A percentile compares a stretch with the other conserved stretches of the same genome.
Evolutionary conservation across 768 basidiomycete species (phyloP).

Genomic region (Hericium erinaceus): DNA sequence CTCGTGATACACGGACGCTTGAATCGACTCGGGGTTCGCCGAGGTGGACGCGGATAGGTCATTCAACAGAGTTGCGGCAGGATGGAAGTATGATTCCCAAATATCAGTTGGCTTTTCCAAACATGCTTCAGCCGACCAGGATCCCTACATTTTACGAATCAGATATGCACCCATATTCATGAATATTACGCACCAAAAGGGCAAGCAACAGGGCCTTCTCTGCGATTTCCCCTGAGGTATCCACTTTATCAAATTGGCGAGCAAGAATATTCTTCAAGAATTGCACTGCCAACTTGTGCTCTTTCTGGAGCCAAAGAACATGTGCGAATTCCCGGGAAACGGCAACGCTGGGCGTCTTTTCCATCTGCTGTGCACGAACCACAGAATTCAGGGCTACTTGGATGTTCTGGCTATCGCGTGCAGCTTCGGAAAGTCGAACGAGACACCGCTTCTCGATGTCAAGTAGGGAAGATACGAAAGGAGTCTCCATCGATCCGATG

Average conservation of each 20-base stretch:
- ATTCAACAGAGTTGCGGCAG: constrained; percentile 35
- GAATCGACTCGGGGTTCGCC: constrained; percentile 7
- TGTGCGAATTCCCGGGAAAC: constrained; percentile 78
- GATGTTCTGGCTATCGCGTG: constrained; percentile 54
- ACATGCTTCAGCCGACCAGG: constrained; percentile 85
- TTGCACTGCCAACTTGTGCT: constrained; percentile 69
- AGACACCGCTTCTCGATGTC: constrained; percentile 64
- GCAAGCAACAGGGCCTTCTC: constrained; percentile 42
- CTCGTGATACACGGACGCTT: constrained; percentile 61
- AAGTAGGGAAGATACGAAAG: constrained; percentile 40
- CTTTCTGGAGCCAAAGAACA: constrained; percentile 83
- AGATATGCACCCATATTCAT: background rate
- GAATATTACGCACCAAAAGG: constrained; percentile 43
- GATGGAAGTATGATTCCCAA: constrained; percentile 56
- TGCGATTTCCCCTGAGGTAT: constrained; percentile 3
- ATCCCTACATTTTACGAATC: constrained; percentile 47
- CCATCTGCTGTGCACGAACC: constrained; percentile 61
- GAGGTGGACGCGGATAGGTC: constrained; percentile 5
- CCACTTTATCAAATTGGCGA: constrained; percentile 10
- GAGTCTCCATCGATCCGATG: constrained; percentile 60
- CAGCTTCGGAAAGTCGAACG: constrained; percentile 59
- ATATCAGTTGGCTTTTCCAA: constrained; percentile 72
- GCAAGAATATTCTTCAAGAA: constrained; percentile 42
- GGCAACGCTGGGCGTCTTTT: constrained; percentile 33
- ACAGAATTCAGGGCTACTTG: constrained; percentile 87